Base-by-base conservation (phyloP, 1,139 yeast genomes). In the Zygosaccharomyces sapae region DNA sequence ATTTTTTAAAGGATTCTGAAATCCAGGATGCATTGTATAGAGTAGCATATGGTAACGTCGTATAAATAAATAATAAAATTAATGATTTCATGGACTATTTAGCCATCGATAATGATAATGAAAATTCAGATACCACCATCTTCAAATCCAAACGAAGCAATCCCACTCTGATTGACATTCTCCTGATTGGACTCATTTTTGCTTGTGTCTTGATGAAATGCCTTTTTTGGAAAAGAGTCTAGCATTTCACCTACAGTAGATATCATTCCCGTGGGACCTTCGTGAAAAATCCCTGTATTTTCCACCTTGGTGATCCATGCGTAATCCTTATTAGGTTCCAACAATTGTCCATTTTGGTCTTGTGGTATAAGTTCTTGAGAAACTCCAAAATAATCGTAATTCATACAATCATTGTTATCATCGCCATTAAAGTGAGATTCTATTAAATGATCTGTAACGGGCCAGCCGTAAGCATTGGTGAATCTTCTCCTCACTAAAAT, bases 401-500 rank as follows among this genome's bases (percentile, higher is more conserved):
- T 33, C 7, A 7, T 10, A 6, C 29, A 39, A 13, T 40, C 48
- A 3, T 41, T 41, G 19, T 27, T 12, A n/a, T 45, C 50, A 24
- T 51, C 55, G 13, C 53, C 54, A 34, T 47, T 43, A 44, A 86
- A 86, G 65, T 86, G 94, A 45, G 76, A 74, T 22, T 74, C 68
- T 1, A 86, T 83, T 46, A 92, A 59, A 67, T 92, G 97, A 49
- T 87, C 92, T 40, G 90, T 73, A 0, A 90, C 95, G 0, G 87
- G 88, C 98, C 98, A 92, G 1, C 98, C 98, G 68, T 86, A 89
- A 0, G 97, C 97, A 69, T 92, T 92, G 3, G 95, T 81, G 70
- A 87, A 92, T 51, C 90, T 70, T 57, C 98, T 73, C 54, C 98
- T 70, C 1, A 92, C 98, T 27, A 88, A 75, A 41, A 92, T 89